These are phyloP conservation scores for Podaxis sp. DNA, from an alignment of 768 basidiomycete genomes.

Conservation along the genomic window DNA sequence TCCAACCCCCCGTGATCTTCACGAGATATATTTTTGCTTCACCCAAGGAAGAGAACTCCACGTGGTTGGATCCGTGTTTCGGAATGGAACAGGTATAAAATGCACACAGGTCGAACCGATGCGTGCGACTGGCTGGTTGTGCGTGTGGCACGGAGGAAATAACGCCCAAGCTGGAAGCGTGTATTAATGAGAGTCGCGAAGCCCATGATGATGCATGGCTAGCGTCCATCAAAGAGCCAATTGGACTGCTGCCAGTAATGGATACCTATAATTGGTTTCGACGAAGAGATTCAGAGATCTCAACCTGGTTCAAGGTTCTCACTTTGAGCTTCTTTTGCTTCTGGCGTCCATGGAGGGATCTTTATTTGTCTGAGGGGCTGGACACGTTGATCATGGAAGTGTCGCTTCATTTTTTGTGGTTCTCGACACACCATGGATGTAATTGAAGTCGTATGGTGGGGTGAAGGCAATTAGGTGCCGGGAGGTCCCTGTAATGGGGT, in stretches of 20 bases:
- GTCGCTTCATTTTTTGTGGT: not conserved
- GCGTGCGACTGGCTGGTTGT: not conserved
- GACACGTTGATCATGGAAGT: not conserved
- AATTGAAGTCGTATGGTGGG: not conserved
- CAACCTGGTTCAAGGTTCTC: constrained; percentile 11
- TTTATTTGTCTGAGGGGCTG: not conserved
- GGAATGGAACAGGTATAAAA: constrained; percentile 1
- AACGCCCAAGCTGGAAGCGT: not conserved
- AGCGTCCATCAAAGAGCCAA: not conserved
- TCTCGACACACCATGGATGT: not conserved
- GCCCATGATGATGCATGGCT: not conserved
- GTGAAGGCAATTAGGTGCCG: not conserved
- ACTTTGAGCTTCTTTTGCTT: constrained; percentile 7
- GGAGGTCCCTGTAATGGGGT: not conserved
- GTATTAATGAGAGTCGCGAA: not conserved
- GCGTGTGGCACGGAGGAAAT: constrained; percentile 5
- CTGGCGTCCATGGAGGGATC: not conserved
- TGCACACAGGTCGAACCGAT: not conserved
- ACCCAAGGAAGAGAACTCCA: not conserved
- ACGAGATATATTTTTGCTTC: not conserved
- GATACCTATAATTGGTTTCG: not conserved
- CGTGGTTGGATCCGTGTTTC: constrained; percentile 1
- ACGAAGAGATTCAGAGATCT: constrained; percentile 6
- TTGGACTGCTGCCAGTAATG: not conserved
- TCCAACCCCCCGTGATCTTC: not conserved